Evolutionary conservation across 2,329 filamentous ascomycete species (phyloP).

Genomic region (Cytospora leucostoma): DNA sequence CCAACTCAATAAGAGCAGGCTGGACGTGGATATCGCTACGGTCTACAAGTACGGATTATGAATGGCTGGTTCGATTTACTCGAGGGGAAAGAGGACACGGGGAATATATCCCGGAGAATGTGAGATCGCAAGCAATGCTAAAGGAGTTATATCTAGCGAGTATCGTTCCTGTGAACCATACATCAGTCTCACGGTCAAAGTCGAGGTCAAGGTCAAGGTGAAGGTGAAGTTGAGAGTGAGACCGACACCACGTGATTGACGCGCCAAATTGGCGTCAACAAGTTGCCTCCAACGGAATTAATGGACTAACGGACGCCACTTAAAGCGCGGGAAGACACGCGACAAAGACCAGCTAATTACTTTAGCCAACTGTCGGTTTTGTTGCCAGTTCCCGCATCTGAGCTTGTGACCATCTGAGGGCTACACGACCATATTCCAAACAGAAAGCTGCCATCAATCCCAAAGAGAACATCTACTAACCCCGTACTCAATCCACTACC

Average conservation of each 20-base stretch:
- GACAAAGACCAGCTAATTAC: not conserved
- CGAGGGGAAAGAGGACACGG: too few relatives aligned
- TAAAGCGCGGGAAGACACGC: slow-evolving; percentile 16
- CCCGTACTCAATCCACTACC: not conserved
- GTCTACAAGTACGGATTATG: too few relatives aligned
- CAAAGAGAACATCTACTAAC: not conserved
- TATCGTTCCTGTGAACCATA: too few relatives aligned
- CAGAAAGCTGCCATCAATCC: not conserved
- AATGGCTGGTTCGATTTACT: too few relatives aligned
- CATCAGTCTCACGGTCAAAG: too few relatives aligned
- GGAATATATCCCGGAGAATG: too few relatives aligned
- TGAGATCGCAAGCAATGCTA: too few relatives aligned
- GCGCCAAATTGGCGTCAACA: slow-evolving; percentile 12
- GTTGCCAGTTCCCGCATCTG: not conserved
- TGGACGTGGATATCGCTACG: too few relatives aligned
- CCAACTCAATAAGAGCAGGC: too few relatives aligned
- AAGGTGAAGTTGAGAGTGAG: slow-evolving; percentile 1
- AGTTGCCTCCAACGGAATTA: too few relatives aligned
- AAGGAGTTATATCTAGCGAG: too few relatives aligned
- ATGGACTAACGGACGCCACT: slow-evolving; percentile 2
- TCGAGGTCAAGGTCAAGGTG: not conserved
- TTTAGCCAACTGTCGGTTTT: not conserved
- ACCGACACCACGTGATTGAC: slow-evolving; percentile 17
- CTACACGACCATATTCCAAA: not conserved
- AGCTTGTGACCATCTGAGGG: not conserved